Percentiles rank a stretch among this genome's conserved stretches.
These are phyloP conservation scores for Lodderomyces orthopsilosis DNA, from an alignment of 1,139 yeast species.

Conservation along the genomic window DNA sequence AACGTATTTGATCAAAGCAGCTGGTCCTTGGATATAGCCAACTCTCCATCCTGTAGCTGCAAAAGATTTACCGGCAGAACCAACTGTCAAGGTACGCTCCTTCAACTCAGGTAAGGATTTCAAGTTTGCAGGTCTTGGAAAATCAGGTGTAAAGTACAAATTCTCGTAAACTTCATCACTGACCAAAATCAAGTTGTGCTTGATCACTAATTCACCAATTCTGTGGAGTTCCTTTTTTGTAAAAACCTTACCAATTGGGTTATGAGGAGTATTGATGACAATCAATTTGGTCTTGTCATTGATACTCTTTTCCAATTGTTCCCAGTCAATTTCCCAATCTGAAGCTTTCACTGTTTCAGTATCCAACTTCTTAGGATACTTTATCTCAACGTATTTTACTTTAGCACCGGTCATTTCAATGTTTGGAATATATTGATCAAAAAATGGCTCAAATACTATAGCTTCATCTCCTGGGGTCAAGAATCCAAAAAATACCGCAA, in stretches of 20 bases:
- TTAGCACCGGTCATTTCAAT: constrained; percentile 92
- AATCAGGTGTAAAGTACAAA: constrained; percentile 62
- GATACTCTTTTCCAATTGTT: constrained; percentile 67
- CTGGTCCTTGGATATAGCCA: constrained; percentile 90
- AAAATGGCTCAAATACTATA: constrained; percentile 95
- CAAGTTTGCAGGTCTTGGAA: constrained; percentile 82
- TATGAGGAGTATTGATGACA: constrained; percentile 90
- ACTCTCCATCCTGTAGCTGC: constrained; percentile 99
- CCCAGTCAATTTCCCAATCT: constrained; percentile 87
- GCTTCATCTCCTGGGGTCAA: constrained; percentile 89
- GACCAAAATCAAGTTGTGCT: constrained; percentile 74
- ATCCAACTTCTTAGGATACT: constrained; percentile 76
- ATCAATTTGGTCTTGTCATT: constrained; percentile 77
- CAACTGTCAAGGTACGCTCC: constrained; percentile 80
- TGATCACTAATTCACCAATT: constrained; percentile 79
- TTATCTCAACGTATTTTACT: constrained; percentile 78
- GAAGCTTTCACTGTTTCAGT: constrained; percentile 66
- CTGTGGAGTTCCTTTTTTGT: constrained; percentile 65
- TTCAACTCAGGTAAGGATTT: constrained; percentile 67
- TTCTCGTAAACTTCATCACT: constrained; percentile 96
- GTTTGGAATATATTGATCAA: constrained; percentile 93
- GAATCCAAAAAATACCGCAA: constrained; percentile 80
- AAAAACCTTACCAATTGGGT: constrained; percentile 91
- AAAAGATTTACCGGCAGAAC: constrained; percentile 95
- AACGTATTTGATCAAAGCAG: constrained; percentile 76